phyloP scores from a whole-genome alignment of 1,139 yeast genomes.

The Candida freyschussii region DNA sequence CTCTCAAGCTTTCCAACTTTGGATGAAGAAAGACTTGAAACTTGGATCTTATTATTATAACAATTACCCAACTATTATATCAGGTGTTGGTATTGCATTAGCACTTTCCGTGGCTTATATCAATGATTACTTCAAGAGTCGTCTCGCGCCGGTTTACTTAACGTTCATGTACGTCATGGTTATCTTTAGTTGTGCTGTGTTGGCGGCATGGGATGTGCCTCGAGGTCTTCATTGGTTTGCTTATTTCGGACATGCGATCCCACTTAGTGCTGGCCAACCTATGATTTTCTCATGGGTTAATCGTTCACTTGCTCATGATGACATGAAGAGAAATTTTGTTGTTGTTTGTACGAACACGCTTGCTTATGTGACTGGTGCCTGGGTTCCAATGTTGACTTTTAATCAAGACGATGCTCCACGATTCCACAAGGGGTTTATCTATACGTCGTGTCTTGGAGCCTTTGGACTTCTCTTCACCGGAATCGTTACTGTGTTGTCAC shows the following conservation, averaged over 20 bases:
- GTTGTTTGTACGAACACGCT: slow-evolving; percentile 21
- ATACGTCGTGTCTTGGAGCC: slow-evolving; percentile 38
- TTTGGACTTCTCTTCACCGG: slow-evolving; percentile 11
- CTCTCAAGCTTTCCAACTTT: slow-evolving; percentile 36
- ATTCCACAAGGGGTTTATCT: slow-evolving; percentile 46
- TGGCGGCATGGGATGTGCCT: slow-evolving; percentile 19
- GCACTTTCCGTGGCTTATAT: slow-evolving; percentile 12
- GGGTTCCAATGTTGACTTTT: slow-evolving; percentile 42
- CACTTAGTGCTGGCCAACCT: slow-evolving; percentile 40
- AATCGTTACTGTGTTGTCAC: slow-evolving; percentile 16
- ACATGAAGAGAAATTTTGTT: slow-evolving; percentile 25
- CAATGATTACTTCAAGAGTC: slow-evolving; percentile 11
- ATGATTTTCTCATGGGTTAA: slow-evolving; percentile 55
- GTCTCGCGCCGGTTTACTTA: slow-evolving; percentile 3
- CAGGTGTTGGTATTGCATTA: slow-evolving; percentile 19
- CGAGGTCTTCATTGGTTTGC: slow-evolving; percentile 20
- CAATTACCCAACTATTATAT: slow-evolving; percentile 17
- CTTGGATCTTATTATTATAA: slow-evolving; percentile 22
- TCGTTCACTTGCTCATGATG: slow-evolving; percentile 33
- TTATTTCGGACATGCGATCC: slow-evolving; percentile 15
- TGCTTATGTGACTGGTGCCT: slow-evolving; percentile 24
- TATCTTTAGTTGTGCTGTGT: slow-evolving; percentile 9
- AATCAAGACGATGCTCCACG: slow-evolving; percentile 45
- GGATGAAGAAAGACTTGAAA: slow-evolving; percentile 45
- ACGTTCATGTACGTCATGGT: slow-evolving; percentile 11